These are phyloP conservation scores for Backusella mclennaniae DNA, from an alignment of 192 early-diverging fungal species.

Conservation along the genomic window DNA sequence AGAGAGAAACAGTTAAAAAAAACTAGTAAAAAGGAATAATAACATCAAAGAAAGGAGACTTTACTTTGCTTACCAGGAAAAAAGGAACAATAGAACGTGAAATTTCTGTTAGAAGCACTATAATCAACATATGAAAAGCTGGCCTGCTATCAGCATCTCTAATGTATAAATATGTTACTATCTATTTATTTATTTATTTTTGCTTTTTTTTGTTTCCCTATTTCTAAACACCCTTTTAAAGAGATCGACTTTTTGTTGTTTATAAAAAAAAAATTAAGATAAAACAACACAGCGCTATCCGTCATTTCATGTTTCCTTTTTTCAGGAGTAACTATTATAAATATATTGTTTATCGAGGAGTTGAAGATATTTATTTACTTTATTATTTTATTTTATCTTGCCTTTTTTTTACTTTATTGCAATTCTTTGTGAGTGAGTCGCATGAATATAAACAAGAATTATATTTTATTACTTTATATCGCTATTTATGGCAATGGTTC, in stretches of 20 bases:
- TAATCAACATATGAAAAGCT: neutral
- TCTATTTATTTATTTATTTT: neutral
- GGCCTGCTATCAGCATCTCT: neutral
- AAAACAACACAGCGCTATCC: neutral
- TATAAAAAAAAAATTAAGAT: neutral
- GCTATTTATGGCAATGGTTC: neutral
- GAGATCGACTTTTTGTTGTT: neutral
- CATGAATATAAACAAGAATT: neutral
- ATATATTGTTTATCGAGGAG: neutral
- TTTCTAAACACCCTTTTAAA: neutral
- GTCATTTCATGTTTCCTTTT: neutral
- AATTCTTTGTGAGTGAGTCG: neutral
- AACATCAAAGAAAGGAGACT: neutral
- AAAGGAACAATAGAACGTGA: neutral
- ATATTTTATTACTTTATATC: neutral
- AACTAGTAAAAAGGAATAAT: conserved; percentile 4
- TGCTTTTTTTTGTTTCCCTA: neutral
- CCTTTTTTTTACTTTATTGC: neutral
- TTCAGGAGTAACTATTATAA: neutral
- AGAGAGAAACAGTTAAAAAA: neutral
- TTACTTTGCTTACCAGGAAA: neutral
- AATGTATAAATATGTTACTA: neutral
- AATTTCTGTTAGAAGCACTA: neutral
- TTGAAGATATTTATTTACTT: neutral
- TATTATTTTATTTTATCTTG: neutral